Evolutionary conservation across 1,284 basidiomycete genomes (phyloP), one percentile per base, ranked within the genome.

Genomic region (Sphagnurus paluster): DNA sequence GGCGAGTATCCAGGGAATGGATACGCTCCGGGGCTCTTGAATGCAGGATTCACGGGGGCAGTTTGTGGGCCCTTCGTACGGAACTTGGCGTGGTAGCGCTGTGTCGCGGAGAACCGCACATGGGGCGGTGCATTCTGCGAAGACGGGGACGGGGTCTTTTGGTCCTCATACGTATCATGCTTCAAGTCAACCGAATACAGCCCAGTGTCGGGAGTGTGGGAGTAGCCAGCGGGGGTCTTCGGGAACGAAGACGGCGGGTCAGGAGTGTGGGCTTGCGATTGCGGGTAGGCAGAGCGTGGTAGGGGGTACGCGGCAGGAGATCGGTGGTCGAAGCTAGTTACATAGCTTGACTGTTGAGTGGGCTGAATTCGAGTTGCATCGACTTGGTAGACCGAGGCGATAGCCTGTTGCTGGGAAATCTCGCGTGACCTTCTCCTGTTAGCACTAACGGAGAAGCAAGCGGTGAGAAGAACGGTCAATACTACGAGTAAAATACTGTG

Each of bases 1-100:
- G 54, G 41, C 36, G 52, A 54, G 41, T 56, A 48, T 13, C 54
- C 50, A 19, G 52, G 48, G 39, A 56, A 56, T 3, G 49, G 52
- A 38, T 55, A 53, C 19, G 48, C 48, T 7, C 45, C 39, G 5
- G 32, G 38, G 1, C 39, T 38, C 2, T 32, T 28, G 16, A 40
- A 47, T 3, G 39, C 48, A 5, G 41, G 48, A 21, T 46, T 47
- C 25, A 46, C 54, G 17, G 54, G 54, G 2, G 54, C 54, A 5
- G 54, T 56, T 36, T 52, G 47, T 16, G 52, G 52, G 1, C 45
- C 29, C 26, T 39, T 46, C 16, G 41, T 39, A 21, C 49, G 48
- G 23, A 49, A 46, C 14, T 35, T 49, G n/a, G 42, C 47, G 16
- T 41, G 37, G 16, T 48, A 46, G 3, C 46, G 46, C 17, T 44